Base-by-base conservation (phyloP, 306 rosid species). In the Lithocarpus polystachyus region DNA sequence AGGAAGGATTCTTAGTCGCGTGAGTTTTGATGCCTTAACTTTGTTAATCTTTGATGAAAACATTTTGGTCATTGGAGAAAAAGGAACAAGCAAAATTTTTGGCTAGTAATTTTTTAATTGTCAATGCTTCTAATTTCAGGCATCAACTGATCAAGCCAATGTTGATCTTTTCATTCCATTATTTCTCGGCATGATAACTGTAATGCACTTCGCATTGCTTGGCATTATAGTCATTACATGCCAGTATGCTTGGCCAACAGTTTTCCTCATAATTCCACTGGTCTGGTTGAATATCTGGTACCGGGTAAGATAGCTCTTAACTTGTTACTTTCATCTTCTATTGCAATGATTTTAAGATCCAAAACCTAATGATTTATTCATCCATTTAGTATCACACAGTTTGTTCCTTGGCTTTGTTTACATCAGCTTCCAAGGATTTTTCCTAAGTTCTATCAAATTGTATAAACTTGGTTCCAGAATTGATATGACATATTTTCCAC, bases 1-100 rank as follows among this genome's bases (percentile, higher is more conserved):
- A 0, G 99, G 99, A 56, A 86, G 99, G 84, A 82, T 95, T 73
- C 86, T 95, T n/a, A 95, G 99, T 77, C 88, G 99, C 89, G 99
- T 94, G 88, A 85, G 93, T 48, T 48, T 48, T 48, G 53, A 48
- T 10, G 53, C 53, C 53, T 12, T 48, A 12, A 48, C 53, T 48
- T 48, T 12, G 53, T 12, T 12, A 48, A 17, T 48, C 53, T 48
- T 48, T 48, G 53, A 48, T 3, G 53, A 12, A 48, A 10, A 48
- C 14, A 48, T 48, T 48, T 48, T 48, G 53, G 53, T 48, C 53
- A 48, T 0, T 12, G 4, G 15, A 48, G 53, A 48, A 48, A 48
- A 48, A 48, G 15, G 53, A 48, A 48, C 15, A 48, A 48, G 53
- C 1, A 48, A 11, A 48, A 48, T 1, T 48, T 48, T 48, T 48